Percentiles rank a stretch among this genome's conserved stretches.
These are phyloP conservation scores for Penstemon barbatus DNA, from an alignment of 257 asterid genomes.

Conservation along the genomic window DNA sequence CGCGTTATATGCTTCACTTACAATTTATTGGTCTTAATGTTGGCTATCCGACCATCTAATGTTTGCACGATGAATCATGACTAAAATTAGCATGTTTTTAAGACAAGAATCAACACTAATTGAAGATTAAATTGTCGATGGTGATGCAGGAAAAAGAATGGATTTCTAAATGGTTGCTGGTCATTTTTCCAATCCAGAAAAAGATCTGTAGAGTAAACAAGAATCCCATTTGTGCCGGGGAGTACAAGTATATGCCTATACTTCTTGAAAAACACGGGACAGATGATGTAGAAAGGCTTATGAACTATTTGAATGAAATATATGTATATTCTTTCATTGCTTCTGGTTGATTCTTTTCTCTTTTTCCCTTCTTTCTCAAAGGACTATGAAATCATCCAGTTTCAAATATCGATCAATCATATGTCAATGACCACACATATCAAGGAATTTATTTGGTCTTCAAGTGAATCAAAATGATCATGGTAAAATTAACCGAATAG, in stretches of 20 bases:
- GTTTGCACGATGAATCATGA: neutral
- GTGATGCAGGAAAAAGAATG: conserved; percentile 50
- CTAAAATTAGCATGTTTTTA: neutral
- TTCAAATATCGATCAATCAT: too few species aligned
- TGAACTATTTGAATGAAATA: neutral
- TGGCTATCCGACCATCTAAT: neutral
- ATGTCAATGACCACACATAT: too few species aligned
- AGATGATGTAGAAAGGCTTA: neutral
- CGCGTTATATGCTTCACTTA: neutral
- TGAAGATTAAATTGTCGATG: neutral
- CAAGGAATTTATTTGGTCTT: too few species aligned
- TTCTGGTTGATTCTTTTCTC: neutral
- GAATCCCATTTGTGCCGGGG: neutral
- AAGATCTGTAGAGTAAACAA: conserved; percentile 30
- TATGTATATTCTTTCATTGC: conserved; percentile 12
- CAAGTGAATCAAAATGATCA: too few species aligned
- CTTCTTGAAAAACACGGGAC: conserved; percentile 9
- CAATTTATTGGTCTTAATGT: neutral
- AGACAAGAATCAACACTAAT: neutral
- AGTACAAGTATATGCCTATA: neutral
- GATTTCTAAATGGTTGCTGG: conserved; percentile 39
- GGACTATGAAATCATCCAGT: too few species aligned
- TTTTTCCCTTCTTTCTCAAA: neutral
- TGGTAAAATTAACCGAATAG: too few species aligned
- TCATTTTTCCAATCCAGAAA: conserved; percentile 36